Percentiles rank a stretch among this genome's conserved stretches.
Conservation (phyloP, 768 basidiomycete genomes). For the Auricularia cornea region DNA sequence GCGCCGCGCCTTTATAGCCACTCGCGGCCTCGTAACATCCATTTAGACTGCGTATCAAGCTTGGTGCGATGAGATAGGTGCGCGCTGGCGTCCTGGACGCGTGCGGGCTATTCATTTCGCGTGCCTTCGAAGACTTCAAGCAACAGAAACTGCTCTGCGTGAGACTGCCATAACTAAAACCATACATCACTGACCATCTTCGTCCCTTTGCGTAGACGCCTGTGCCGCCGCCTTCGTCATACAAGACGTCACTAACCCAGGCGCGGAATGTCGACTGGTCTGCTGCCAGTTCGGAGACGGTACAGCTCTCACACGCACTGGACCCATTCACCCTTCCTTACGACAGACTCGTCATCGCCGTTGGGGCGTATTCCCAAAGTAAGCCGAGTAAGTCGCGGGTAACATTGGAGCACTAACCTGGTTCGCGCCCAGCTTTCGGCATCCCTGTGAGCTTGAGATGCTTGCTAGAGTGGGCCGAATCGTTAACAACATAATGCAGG, state of each 20-base stretch:
- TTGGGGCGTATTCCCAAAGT: conserved; percentile 84
- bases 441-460: conserved; percentile 29
- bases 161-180: conserved; percentile 20
- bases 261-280: conserved; percentile 4
- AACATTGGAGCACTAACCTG: not conserved
- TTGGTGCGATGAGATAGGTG: conserved; percentile 69
- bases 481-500: conserved; percentile 14
- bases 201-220: conserved; percentile 14
- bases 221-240: conserved; percentile 7
- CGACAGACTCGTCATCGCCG: conserved; percentile 78
- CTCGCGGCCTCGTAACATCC: not conserved
- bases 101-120: not conserved
- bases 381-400: conserved; percentile 13
- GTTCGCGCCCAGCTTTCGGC: conserved; percentile 42
- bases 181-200: conserved; percentile 15
- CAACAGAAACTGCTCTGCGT: conserved; percentile 54
- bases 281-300: conserved; percentile 5
- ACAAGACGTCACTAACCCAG: not conserved
- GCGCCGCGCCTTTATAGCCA: conserved; percentile 13
- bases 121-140: conserved; percentile 41
- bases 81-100: conserved; percentile 4
- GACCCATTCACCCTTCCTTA: conserved; percentile 52
- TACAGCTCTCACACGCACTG: not conserved
- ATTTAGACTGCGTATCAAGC: conserved; percentile 56
- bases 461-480: not conserved